Evolutionary conservation across 306 rosid genomes (phyloP).

Genomic region (Quercus parvula): DNA sequence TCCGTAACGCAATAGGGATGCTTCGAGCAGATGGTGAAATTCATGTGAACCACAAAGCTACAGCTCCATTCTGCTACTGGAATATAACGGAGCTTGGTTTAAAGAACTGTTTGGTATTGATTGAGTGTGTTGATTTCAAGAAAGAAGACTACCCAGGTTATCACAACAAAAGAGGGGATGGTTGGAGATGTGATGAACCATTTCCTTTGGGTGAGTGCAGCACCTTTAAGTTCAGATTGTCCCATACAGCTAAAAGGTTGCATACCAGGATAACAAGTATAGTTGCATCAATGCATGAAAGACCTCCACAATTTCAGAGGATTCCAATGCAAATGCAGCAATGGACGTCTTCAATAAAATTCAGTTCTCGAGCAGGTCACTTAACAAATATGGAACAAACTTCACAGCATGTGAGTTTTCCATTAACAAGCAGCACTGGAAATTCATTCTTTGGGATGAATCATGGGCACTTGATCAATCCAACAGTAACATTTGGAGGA

Average conservation of each 20-base stretch:
- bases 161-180: conserved; percentile 51
- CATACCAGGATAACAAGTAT: not conserved
- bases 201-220: conserved; percentile 56
- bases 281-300: not conserved
- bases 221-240: conserved; percentile 43
- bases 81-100: conserved; percentile 31
- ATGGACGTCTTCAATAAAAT: not conserved
- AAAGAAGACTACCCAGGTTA: conserved; percentile 51
- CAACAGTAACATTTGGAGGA: too few species aligned
- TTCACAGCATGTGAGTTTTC: not conserved
- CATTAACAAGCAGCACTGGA: not conserved
- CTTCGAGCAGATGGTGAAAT: conserved; percentile 49
- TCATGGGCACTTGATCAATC: too few species aligned
- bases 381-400: not conserved
- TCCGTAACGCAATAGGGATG: conserved; percentile 41
- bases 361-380: conserved; percentile 17
- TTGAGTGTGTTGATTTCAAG: conserved; percentile 33
- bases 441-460: too few species aligned
- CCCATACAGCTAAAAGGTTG: not conserved
- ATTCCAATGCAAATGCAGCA: not conserved
- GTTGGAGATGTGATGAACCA: conserved; percentile 38
- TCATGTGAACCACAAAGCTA: conserved; percentile 58
- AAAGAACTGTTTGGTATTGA: conserved; percentile 21
- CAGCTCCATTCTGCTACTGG: conserved; percentile 38
- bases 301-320: not conserved